These are phyloP conservation scores for Blastomyces silverae DNA, from an alignment of 2,329 filamentous ascomycete species.

Conservation along the genomic window DNA sequence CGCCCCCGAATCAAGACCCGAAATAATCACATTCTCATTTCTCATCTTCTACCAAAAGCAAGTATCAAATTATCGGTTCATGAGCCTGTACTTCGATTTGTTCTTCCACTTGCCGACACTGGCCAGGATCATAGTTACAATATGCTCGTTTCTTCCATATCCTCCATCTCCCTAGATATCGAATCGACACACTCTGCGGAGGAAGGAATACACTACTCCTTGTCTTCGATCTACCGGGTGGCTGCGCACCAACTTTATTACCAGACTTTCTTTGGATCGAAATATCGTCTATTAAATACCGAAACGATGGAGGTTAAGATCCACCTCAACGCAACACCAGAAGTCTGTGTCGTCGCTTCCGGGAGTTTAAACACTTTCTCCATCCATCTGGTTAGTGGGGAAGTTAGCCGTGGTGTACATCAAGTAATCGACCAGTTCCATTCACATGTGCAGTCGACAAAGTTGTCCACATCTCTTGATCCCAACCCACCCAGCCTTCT, in stretches of 20 bases:
- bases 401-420: constrained; percentile 85
- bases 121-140: constrained; percentile 72
- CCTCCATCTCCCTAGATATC: constrained; percentile 83
- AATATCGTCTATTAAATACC: constrained; percentile 79
- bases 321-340: constrained; percentile 75
- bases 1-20: constrained; percentile 43
- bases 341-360: constrained; percentile 72
- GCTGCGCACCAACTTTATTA: constrained; percentile 90
- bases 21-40: constrained; percentile 61
- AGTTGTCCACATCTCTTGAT: constrained; percentile 46
- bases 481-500: constrained; percentile 60
- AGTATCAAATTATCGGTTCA: constrained; percentile 95
- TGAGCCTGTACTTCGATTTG: constrained; percentile 86
- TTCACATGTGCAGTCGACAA: constrained; percentile 60
- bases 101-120: constrained; percentile 67
- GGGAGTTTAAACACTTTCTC: constrained; percentile 81
- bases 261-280: constrained; percentile 72
- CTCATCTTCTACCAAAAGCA: constrained; percentile 85
- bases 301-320: constrained; percentile 83
- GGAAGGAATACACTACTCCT: constrained; percentile 77
- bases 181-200: constrained; percentile 91
- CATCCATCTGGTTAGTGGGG: constrained; percentile 79
- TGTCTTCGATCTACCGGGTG: constrained; percentile 73
- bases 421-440: constrained; percentile 84
- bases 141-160: constrained; percentile 88